Evolutionary conservation across 805 yeast species (phyloP).

Genomic region (Tetrapisispora phaffii): DNA sequence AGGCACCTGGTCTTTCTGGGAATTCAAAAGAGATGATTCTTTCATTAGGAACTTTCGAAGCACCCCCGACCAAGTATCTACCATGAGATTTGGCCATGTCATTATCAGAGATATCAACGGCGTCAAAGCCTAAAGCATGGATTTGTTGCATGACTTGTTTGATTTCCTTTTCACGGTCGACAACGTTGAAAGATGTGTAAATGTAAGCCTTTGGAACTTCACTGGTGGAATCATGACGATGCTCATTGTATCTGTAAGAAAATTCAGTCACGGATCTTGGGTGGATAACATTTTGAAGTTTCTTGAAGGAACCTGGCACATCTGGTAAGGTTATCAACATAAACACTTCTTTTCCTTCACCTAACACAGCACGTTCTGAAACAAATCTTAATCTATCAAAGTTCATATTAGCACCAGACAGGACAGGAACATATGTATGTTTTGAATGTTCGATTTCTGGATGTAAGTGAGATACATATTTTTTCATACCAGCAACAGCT

Average conservation of each 20-base stretch:
- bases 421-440: slow-evolving; percentile 69
- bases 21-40: slow-evolving; percentile 78
- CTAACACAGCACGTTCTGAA: slow-evolving; percentile 94
- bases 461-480: slow-evolving; percentile 51
- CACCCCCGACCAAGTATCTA: slow-evolving; percentile 92
- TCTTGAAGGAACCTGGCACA: slow-evolving; percentile 78
- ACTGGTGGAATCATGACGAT: slow-evolving; percentile 27
- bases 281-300: slow-evolving; percentile 63
- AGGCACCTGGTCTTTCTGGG: slow-evolving; percentile 96
- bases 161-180: slow-evolving; percentile 65
- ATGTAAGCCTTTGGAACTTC: slow-evolving; percentile 55
- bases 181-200: slow-evolving; percentile 79
- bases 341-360: slow-evolving; percentile 95
- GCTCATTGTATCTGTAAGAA: slow-evolving; percentile 64
- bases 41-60: slow-evolving; percentile 63
- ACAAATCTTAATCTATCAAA: slow-evolving; percentile 93
- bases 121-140: slow-evolving; percentile 56
- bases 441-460: slow-evolving; percentile 62
- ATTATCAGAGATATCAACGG: slow-evolving; percentile 79
- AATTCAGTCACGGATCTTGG: slow-evolving; percentile 94
- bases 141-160: slow-evolving; percentile 50
- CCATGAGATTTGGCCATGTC: slow-evolving; percentile 96
- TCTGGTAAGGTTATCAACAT: slow-evolving; percentile 88
- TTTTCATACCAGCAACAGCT: slow-evolving; percentile 88
- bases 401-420: slow-evolving; percentile 97